These are phyloP conservation scores for Graphilbum sp. DNA, from an alignment of 2,329 filamentous ascomycete genomes.

Conservation along the genomic window DNA sequence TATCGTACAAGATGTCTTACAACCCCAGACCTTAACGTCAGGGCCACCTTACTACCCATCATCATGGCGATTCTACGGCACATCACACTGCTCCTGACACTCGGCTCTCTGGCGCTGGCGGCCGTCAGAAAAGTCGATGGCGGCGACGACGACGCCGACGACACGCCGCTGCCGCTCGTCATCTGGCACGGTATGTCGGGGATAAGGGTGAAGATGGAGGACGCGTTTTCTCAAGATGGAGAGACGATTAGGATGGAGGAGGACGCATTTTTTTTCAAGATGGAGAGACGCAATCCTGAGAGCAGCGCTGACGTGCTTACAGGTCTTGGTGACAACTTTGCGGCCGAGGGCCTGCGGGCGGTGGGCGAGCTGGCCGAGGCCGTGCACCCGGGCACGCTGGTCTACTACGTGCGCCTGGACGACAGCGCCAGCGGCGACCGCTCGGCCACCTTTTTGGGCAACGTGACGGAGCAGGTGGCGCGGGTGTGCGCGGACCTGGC, in stretches of 20 bases:
- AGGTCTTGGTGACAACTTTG: constrained; percentile 55
- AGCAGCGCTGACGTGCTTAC: no score
- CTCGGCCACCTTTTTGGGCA: constrained; percentile 77
- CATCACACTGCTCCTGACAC: constrained; percentile 13
- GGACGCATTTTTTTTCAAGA: no score
- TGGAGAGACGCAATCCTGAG: no score
- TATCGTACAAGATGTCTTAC: no score
- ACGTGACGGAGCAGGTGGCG: constrained; percentile 63
- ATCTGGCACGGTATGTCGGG: constrained; percentile 73
- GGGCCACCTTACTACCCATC: no score
- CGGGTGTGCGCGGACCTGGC: constrained; percentile 65
- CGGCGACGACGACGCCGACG: constrained; percentile 24
- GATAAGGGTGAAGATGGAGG: no score
- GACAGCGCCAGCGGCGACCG: constrained; percentile 53
- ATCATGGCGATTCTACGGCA: constrained; percentile 14
- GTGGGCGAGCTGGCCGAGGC: constrained; percentile 57
- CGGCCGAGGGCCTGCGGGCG: constrained; percentile 54
- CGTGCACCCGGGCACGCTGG: constrained; percentile 66
- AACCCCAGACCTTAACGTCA: no score
- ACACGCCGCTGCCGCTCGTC: constrained; percentile 69
- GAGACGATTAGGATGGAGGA: no score
- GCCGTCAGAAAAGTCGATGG: constrained; percentile 12
- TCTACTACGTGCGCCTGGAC: constrained; percentile 62
- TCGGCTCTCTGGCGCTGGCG: constrained; percentile 17
- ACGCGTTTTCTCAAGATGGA: no score